phyloP scores from a whole-genome alignment of 129 eudicot species.

The Lactuca saligna region DNA sequence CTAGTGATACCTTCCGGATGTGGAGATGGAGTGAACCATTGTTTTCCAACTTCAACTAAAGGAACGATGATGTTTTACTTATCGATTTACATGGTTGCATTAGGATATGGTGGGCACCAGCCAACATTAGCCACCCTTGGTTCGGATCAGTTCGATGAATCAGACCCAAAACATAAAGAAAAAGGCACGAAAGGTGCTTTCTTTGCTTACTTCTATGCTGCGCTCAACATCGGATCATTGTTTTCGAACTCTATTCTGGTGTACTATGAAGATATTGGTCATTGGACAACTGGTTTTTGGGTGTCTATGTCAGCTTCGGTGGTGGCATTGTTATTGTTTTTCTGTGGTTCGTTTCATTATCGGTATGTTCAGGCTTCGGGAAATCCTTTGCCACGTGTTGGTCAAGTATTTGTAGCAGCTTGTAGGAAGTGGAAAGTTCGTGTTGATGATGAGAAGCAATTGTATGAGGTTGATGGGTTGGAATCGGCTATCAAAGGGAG shows the following conservation, averaged over 20 bases:
- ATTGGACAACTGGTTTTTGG: slow-evolving; percentile 83
- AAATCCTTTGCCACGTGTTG: slow-evolving; percentile 74
- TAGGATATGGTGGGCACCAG: slow-evolving; percentile 94
- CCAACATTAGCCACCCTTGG: slow-evolving; percentile 89
- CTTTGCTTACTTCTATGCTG: slow-evolving; percentile 75
- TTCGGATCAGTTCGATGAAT: slow-evolving; percentile 74
- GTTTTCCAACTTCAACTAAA: slow-evolving; percentile 37
- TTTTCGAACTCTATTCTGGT: slow-evolving; percentile 78
- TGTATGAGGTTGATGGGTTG: slow-evolving; percentile 62
- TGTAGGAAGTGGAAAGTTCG: slow-evolving; percentile 39
- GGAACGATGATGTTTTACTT: slow-evolving; percentile 54
- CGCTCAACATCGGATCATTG: slow-evolving; percentile 76
- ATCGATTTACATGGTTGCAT: slow-evolving; percentile 77
- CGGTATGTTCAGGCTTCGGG: slow-evolving; percentile 65
- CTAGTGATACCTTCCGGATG: slow-evolving; percentile 71
- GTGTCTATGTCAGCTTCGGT: slow-evolving; percentile 58
- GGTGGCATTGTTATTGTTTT: slow-evolving; percentile 42
- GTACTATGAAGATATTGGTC: slow-evolving; percentile 71
- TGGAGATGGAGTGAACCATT: slow-evolving; percentile 55
- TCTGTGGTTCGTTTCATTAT: slow-evolving; percentile 56
- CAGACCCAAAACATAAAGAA: slow-evolving; percentile 39
- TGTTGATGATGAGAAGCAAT: slow-evolving; percentile 28
- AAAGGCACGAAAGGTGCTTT: slow-evolving; percentile 48
- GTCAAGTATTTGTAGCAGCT: slow-evolving; percentile 79
- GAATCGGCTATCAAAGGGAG: slow-evolving; percentile 86